These are phyloP conservation scores for Ormosia emarginata DNA, from an alignment of 306 rosid genomes.

Conservation along the genomic window DNA sequence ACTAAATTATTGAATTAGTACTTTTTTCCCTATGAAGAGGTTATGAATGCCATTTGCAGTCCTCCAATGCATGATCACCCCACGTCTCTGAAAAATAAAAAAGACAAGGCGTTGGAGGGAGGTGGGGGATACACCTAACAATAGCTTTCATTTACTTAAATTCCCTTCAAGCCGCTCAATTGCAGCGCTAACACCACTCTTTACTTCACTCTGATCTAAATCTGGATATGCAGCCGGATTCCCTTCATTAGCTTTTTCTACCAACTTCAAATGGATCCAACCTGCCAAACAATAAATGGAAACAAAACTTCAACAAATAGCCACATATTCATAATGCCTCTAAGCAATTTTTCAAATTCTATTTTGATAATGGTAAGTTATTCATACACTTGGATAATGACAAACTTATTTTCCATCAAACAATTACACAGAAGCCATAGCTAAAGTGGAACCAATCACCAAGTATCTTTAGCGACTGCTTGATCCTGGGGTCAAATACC, in stretches of 20 bases:
- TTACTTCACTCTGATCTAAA: conserved; percentile 48
- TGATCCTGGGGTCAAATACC: background rate
- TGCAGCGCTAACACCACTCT: conserved; percentile 78
- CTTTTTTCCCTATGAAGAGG: background rate
- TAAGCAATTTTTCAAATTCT: background rate
- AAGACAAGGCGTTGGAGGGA: background rate
- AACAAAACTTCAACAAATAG: conserved; percentile 16
- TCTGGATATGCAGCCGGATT: conserved; percentile 29
- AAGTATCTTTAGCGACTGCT: background rate
- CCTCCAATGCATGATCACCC: background rate
- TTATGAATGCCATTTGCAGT: background rate
- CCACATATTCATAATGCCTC: background rate
- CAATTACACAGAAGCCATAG: background rate
- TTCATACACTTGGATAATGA: background rate
- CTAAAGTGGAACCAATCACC: background rate
- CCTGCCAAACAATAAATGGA: conserved; percentile 49
- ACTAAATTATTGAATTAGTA: conserved; percentile 9
- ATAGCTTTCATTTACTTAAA: conserved; percentile 51
- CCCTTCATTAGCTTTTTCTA: conserved; percentile 80
- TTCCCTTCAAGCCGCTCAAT: conserved; percentile 85
- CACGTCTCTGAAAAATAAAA: conserved; percentile 1
- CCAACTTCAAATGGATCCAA: conserved; percentile 86
- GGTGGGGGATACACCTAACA: background rate
- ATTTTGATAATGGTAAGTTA: background rate
- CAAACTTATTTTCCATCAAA: background rate